phyloP scores from a whole-genome alignment of 2,329 filamentous ascomycete genomes.

The Blumeria graminis region DNA sequence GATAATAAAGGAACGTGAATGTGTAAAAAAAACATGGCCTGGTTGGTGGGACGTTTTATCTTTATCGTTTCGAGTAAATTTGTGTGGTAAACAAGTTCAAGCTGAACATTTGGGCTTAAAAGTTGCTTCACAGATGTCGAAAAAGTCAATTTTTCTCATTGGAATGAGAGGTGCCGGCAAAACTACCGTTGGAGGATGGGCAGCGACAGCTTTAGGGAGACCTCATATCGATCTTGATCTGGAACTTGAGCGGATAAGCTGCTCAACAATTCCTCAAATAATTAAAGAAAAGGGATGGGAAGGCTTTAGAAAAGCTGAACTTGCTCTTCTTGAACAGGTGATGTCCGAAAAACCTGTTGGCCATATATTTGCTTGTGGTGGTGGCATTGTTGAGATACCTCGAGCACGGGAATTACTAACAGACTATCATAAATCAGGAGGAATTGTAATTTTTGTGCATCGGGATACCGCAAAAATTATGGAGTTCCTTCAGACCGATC shows the following conservation, averaged over 20 bases:
- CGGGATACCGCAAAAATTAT: constrained; percentile 74
- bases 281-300: constrained; percentile 64
- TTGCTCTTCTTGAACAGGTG: constrained; percentile 46
- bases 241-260: constrained; percentile 52
- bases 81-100: constrained; percentile 42
- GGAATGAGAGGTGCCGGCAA: constrained; percentile 96
- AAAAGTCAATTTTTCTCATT: constrained; percentile 71
- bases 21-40: constrained; percentile 92
- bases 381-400: constrained; percentile 71
- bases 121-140: constrained; percentile 12
- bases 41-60: constrained; percentile 91
- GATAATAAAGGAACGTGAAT: constrained; percentile 70
- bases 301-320: constrained; percentile 59
- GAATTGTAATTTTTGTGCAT: constrained; percentile 68
- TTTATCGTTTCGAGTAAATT: constrained; percentile 47
- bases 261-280: constrained; percentile 64
- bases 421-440: constrained; percentile 49
- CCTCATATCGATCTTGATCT: constrained; percentile 71
- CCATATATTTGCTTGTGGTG: constrained; percentile 79
- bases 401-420: constrained; percentile 54
- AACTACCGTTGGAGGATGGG: constrained; percentile 77
- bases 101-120: constrained; percentile 18
- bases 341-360: constrained; percentile 51
- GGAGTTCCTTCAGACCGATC: constrained; percentile 68
- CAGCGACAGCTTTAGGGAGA: constrained; percentile 48